A percentile compares a stretch with the other conserved stretches of the same genome.
Conservation (phyloP, 192 early-diverging fungal genomes). For the Gonapodya prolifera region DNA sequence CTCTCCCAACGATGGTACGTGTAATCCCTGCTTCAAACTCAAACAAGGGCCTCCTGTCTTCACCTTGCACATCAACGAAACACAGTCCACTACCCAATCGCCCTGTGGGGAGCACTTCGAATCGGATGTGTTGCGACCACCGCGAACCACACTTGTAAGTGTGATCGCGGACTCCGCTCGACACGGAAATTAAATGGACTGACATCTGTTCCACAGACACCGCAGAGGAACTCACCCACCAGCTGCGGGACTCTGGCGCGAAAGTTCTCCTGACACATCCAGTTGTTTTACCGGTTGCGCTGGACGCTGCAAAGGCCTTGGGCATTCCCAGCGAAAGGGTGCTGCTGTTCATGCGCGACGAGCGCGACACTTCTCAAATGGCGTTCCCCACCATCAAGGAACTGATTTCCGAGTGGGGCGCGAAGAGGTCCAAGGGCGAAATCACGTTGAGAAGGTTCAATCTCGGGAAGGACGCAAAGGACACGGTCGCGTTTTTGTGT, state of each 20-base stretch:
- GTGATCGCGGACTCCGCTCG: too few relatives aligned
- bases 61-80: neutral
- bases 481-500: neutral
- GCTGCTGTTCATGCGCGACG: neutral
- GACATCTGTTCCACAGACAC: constrained; percentile 1
- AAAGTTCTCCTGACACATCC: neutral
- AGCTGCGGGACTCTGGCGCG: constrained; percentile 1
- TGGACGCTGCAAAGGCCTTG: neutral
- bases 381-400: neutral
- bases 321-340: neutral
- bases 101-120: neutral
- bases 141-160: neutral
- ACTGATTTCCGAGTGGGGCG: neutral
- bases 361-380: neutral
- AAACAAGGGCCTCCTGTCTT: neutral
- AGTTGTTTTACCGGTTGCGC: neutral
- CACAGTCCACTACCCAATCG: neutral
- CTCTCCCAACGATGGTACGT: neutral
- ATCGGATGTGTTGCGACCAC: neutral
- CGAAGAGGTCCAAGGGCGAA: neutral
- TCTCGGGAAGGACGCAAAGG: neutral
- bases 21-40: neutral
- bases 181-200: too few relatives aligned
- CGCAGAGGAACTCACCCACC: neutral
- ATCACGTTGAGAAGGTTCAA: neutral